Percentiles rank a stretch among this genome's conserved stretches.
Conservation (phyloP, 345 rosid genomes). For the Schrenkiella parvula region DNA sequence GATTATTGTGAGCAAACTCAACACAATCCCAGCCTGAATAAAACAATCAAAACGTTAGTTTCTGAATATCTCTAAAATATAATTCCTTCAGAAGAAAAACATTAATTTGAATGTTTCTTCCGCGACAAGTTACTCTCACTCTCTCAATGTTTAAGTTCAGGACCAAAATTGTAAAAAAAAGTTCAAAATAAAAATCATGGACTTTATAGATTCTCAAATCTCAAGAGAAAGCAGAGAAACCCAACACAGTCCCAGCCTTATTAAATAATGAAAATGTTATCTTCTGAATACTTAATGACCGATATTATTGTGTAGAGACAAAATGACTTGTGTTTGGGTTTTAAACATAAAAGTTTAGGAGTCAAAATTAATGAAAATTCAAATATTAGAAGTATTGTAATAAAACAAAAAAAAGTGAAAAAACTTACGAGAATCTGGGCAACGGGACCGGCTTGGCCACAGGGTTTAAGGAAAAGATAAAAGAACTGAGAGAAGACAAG, state of each 20-base stretch:
- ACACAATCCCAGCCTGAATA: conserved; percentile 69
- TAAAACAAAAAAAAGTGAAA: neutral
- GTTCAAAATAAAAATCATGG: neutral
- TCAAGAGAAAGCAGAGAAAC: no score
- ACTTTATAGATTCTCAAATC: no score
- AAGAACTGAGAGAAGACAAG: conserved; percentile 84
- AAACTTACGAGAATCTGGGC: conserved; percentile 69
- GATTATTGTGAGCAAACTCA: conserved; percentile 62
- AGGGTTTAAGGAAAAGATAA: conserved; percentile 62
- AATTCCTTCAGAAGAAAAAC: neutral
- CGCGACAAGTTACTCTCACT: neutral
- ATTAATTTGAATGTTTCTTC: neutral
- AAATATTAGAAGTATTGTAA: neutral
- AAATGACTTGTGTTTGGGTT: neutral
- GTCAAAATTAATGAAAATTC: neutral
- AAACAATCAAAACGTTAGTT: neutral
- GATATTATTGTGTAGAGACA: neutral
- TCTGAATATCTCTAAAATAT: neutral
- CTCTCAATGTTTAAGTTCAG: neutral
- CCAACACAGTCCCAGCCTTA: no score
- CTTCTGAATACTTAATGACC: no score
- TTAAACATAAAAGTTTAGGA: neutral
- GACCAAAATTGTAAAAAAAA: no score
- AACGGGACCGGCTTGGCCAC: conserved; percentile 83
- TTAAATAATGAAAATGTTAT: no score